Base-by-base conservation (phyloP, 495 filamentous ascomycete species). In the Apiosordaria backusii region DNA sequence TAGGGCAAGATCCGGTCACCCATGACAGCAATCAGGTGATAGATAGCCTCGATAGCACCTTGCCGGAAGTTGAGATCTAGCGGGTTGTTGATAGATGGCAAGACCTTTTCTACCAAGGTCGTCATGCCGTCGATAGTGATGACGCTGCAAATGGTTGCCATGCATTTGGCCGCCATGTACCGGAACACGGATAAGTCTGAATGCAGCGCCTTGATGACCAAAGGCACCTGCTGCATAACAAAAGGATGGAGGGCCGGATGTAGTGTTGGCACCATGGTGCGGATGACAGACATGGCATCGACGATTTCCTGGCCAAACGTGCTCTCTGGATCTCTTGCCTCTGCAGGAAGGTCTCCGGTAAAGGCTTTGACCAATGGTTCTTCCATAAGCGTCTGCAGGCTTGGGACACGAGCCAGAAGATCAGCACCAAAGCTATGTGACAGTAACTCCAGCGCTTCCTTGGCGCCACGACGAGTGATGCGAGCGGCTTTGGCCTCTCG, bases 11-110 rank as follows among this genome's bases (percentile, higher is more conserved):
- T 98, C 59, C 86, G 85, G 71, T 97, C 96, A 65, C 96, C 95
- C 95, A 99, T 99, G 63, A 98, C 94, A 71, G 96, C 90, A 70
- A 98, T 98, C 45, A 99, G 82, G 72, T 97, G 89, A 72, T 99
- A 99, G 64, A 99, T 88, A 68, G 87, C 90, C 76, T 99, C 95
- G 66, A 97, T 92, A 21, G 91, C 91, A 60, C 95, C 95, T 80
- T 98, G 95, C 22, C 95, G 91, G 75, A 88, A 85, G 66, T 89
- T 88, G 29, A 97, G 83, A 70, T 98, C 92, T 67, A 93, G 72
- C 0, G 90, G 87, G 74, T 96, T 96, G 80, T 83, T 96, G 76
- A 97, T 93, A 6, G 90, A 88, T 10, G 96, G 96, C 45, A 98
- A 75, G 1, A 97, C 91, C 64, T 93, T 89, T 76, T 98, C 92